A percentile compares a stretch with the other conserved stretches of the same genome.
Evolutionary conservation across 208 protist species (phyloP).

Genomic region (Tritrichomonas musculus): DNA sequence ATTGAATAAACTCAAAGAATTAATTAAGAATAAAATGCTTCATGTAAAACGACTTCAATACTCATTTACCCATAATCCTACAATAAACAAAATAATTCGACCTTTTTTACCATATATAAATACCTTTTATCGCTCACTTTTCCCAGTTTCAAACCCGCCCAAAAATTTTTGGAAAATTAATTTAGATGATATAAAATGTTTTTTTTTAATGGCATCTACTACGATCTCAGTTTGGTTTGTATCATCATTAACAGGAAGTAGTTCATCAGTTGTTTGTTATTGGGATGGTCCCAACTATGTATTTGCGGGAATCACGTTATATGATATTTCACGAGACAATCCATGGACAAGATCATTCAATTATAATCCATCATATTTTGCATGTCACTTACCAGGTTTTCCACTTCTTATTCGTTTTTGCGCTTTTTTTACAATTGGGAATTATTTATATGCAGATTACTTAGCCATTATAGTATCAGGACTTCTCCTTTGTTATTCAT

Average conservation of each 20-base stretch:
- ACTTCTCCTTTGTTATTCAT: not conserved
- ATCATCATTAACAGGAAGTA: not conserved
- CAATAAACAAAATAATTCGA: no score
- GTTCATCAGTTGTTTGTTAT: not conserved
- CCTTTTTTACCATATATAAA: no score
- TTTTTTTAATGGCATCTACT: not conserved
- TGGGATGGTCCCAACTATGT: conserved; percentile 29
- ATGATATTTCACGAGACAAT: not conserved
- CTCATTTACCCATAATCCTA: no score
- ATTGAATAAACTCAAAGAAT: no score
- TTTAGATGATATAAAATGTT: not conserved
- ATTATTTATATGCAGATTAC: not conserved
- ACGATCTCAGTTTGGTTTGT: not conserved
- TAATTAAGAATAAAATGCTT: no score
- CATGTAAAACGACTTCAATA: no score
- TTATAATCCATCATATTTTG: conserved; percentile 11
- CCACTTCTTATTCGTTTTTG: not conserved
- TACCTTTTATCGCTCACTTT: no score
- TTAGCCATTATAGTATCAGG: not conserved
- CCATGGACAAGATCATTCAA: not conserved
- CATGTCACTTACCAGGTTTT: conserved; percentile 27
- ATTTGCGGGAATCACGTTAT: not conserved
- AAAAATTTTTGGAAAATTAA: not conserved
- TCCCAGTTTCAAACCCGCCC: not conserved
- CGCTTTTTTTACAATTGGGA: not conserved